Evolutionary conservation across 2,329 filamentous ascomycete species (phyloP), one percentile per base, ranked within the genome.

Genomic region (Aquanectria penicillioides): DNA sequence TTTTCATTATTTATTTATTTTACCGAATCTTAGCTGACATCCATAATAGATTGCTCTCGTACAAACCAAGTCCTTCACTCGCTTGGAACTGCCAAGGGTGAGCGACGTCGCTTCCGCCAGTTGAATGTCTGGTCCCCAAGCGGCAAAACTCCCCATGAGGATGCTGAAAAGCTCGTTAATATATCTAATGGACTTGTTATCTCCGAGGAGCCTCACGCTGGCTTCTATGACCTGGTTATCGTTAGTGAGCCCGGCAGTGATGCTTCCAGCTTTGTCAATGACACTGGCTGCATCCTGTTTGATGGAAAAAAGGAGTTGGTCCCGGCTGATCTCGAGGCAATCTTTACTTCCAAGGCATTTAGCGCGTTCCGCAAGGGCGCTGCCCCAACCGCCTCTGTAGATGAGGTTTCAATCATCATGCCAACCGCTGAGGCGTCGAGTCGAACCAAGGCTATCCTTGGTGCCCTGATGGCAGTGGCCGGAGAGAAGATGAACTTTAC

Each of bases 221-320:
- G 34, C 8, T 49, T 43, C 3, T 68, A 68, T 40, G 65, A 68
- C 15, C 51, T 68, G 11, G 65, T 66, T 15, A 49, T 68, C 17
- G 64, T 65, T 18, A 66, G 64, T 26, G 65, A 68, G 58, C n/a
- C 38, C 23, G 61, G 49, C 18, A 40, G 43, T n/a, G 53, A 65
- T 20, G 62, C 56, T 17, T 47, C 50, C 20, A 10, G 50, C 12
- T 68, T 54, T 31, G 43, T 63, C 41, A 66, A 65, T 26, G 64
- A 63, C 1, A 59, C 86, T 2, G 89, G 89, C 38, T 88, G 90
- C 71, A 83, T 66, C 10, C 28, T 67, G 23, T 59, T 66, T 17
- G 59, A 66, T 15, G 64, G 62, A 15, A 41, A 63, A 18, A 59
- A 61, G 37, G 62, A 57, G 7, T 8, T 57, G 4, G 50, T 59